Conservation (phyloP, 345 rosid species). For the Gossypium thurberi region DNA sequence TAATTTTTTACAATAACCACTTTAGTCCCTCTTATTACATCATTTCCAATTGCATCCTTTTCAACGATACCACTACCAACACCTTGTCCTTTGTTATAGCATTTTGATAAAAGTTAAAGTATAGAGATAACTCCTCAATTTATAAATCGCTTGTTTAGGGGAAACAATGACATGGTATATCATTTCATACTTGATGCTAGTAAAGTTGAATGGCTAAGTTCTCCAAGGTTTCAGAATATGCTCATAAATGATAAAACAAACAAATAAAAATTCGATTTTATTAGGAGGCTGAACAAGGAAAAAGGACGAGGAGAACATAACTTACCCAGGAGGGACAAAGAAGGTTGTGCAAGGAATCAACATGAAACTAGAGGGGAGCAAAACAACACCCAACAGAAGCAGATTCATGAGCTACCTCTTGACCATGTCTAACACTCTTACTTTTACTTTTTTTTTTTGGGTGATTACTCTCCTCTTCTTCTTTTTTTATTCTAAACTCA, state of each 20-base stretch:
- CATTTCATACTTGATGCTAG: background rate
- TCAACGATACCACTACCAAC: conserved; percentile 19
- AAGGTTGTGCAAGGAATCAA: conserved; percentile 67
- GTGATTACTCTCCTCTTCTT: too few relatives aligned
- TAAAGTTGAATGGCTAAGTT: background rate
- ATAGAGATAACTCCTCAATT: background rate
- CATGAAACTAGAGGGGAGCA: conserved; percentile 79
- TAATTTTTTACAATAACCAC: too few relatives aligned
- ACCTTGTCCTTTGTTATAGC: conserved; percentile 28
- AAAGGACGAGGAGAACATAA: conserved; percentile 24
- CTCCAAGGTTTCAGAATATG: background rate
- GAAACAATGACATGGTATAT: background rate
- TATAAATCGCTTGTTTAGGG: background rate
- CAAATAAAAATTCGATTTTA: too few relatives aligned
- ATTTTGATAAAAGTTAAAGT: background rate
- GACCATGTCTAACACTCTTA: conserved; percentile 75
- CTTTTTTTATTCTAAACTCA: too few relatives aligned
- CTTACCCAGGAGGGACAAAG: conserved; percentile 60
- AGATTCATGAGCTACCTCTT: conserved; percentile 81
- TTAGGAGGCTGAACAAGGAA: background rate
- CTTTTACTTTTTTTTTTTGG: too few relatives aligned
- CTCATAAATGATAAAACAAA: background rate
- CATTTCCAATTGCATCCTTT: conserved; percentile 47
- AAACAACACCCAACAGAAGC: conserved; percentile 70
- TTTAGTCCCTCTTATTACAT: conserved; percentile 14